Percentiles rank a stretch among this genome's conserved stretches.
Conservation (phyloP, 371 early-diverging fungal genomes). For the Blyttiomyces sp. region DNA sequence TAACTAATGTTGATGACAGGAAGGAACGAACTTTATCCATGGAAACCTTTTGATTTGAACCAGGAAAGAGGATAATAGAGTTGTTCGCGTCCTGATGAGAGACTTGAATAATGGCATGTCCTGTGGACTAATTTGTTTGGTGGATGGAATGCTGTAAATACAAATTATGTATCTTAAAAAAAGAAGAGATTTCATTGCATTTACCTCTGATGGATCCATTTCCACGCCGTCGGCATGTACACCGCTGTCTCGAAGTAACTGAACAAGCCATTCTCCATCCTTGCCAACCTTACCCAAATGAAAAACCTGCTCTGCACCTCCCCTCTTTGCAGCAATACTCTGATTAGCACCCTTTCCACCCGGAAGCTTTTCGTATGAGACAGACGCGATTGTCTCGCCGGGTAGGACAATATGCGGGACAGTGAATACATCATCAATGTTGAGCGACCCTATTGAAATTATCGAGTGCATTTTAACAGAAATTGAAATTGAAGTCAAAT, state of each 20-base stretch:
- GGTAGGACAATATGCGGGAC: constrained; percentile 73
- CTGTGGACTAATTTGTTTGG: constrained; percentile 65
- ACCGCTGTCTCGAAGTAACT: constrained; percentile 48
- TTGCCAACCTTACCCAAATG: constrained; percentile 76
- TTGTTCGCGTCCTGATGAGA: constrained; percentile 65
- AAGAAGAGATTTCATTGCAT: no score
- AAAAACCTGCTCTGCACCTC: constrained; percentile 63
- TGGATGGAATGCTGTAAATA: background rate
- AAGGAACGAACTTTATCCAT: no score
- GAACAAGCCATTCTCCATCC: constrained; percentile 79
- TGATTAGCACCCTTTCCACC: constrained; percentile 93
- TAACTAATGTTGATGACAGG: no score
- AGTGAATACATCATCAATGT: constrained; percentile 83
- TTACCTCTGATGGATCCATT: constrained; percentile 33
- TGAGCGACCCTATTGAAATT: constrained; percentile 90
- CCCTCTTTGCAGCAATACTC: constrained; percentile 62
- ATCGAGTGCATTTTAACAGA: no score
- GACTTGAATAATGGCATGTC: constrained; percentile 87
- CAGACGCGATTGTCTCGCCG: constrained; percentile 74
- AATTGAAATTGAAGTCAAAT: no score
- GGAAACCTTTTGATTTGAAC: constrained; percentile 69
- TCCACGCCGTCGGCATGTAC: constrained; percentile 52
- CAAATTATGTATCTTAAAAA: no score
- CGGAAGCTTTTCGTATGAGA: constrained; percentile 58
- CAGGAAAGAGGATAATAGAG: constrained; percentile 79